phyloP scores from a whole-genome alignment of 495 filamentous ascomycete genomes.

The Xanthoparmelia taractica region DNA sequence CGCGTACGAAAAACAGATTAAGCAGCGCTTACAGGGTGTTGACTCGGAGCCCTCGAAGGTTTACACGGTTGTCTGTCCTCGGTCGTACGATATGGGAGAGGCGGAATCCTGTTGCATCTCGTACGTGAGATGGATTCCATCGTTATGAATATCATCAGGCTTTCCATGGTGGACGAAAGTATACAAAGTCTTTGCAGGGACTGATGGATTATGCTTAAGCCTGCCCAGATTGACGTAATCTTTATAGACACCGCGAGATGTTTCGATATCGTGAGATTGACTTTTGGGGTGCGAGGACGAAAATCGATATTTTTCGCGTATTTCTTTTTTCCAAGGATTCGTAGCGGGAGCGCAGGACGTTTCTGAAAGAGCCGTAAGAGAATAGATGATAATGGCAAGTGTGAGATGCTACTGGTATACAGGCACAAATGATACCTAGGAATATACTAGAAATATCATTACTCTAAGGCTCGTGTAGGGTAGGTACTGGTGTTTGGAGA shows the following conservation, averaged over 20 bases:
- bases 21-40: too few species aligned
- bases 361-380: not conserved
- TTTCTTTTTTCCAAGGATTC: not conserved
- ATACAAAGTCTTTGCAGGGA: not conserved
- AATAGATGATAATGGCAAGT: not conserved
- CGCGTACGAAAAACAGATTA: too few species aligned
- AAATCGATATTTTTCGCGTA: not conserved
- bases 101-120: not conserved
- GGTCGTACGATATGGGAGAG: too few species aligned
- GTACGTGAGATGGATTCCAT: not conserved
- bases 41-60: too few species aligned
- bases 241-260: not conserved
- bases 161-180: not conserved
- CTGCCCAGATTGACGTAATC: not conserved
- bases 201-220: not conserved
- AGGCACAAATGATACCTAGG: slow-evolving; percentile 7
- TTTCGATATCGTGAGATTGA: not conserved
- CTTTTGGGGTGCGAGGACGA: not conserved
- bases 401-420: not conserved
- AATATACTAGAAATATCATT: too few species aligned
- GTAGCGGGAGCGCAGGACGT: not conserved
- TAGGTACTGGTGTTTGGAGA: not conserved
- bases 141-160: not conserved
- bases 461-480: too few species aligned
- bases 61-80: not conserved